Evolutionary conservation across 2,329 filamentous ascomycete species (phyloP).

Genomic region (Colletotrichum filicis): DNA sequence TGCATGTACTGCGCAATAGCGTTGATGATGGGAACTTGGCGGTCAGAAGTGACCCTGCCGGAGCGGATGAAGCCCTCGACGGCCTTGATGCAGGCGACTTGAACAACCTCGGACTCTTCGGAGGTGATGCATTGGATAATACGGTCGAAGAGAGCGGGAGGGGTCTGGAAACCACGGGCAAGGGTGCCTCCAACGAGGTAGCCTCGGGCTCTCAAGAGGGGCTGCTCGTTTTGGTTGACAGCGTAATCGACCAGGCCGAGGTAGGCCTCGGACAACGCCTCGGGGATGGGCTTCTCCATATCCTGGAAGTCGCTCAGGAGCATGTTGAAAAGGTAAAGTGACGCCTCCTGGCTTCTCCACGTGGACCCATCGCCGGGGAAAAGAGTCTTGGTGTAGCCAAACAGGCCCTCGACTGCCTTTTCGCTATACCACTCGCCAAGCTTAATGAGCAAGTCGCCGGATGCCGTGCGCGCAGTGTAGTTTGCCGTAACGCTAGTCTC

Average conservation of each 20-base stretch:
- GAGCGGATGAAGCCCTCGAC: conserved; percentile 74
- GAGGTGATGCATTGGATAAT: conserved; percentile 80
- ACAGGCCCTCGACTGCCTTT: conserved; percentile 80
- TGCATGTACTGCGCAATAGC: conserved; percentile 80
- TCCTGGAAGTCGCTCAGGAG: conserved; percentile 87
- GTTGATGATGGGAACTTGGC: conserved; percentile 70
- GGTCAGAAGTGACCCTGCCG: conserved; percentile 61
- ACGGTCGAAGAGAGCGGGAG: conserved; percentile 74
- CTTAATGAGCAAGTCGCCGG: conserved; percentile 92
- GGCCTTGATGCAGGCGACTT: conserved; percentile 90
- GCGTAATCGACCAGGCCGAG: conserved; percentile 84
- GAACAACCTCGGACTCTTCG: conserved; percentile 87
- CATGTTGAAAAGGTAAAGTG: conserved; percentile 87
- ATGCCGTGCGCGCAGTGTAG: conserved; percentile 93
- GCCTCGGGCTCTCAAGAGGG: conserved; percentile 85
- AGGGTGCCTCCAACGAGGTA: conserved; percentile 87
- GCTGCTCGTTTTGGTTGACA: conserved; percentile 74
- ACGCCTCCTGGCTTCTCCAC: conserved; percentile 79
- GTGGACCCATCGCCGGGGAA: conserved; percentile 67
- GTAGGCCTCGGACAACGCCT: conserved; percentile 77
- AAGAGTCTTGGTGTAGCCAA: conserved; percentile 79
- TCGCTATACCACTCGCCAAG: conserved; percentile 88
- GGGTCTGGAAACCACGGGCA: conserved; percentile 74
- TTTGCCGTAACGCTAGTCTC: conserved; percentile 95
- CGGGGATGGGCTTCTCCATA: conserved; percentile 75